Conservation (phyloP, 768 basidiomycete species). For the Pisolithus marmoratus region DNA sequence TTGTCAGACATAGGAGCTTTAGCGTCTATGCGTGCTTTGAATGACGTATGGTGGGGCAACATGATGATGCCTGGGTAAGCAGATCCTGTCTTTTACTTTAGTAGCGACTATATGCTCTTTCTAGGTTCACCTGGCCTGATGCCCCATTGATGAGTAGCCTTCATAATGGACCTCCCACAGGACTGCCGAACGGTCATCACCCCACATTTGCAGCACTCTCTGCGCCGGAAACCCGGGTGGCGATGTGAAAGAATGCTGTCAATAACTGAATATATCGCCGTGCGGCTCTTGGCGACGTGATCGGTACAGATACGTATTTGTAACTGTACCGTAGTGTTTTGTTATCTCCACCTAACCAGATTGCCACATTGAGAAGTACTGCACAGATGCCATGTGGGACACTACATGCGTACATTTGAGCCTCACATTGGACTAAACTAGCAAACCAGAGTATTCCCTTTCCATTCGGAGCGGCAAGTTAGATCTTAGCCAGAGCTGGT, state of each 20-base stretch:
- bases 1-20: conserved; percentile 48
- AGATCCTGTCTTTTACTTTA: neutral
- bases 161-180: conserved; percentile 9
- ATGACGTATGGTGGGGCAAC: conserved; percentile 68
- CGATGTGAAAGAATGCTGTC: conserved; percentile 11
- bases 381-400: too few relatives aligned
- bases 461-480: too few relatives aligned
- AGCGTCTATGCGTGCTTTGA: conserved; percentile 68
- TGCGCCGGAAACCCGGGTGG: conserved; percentile 18
- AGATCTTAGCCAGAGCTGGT: too few relatives aligned
- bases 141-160: conserved; percentile 19
- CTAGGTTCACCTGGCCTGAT: conserved; percentile 30
- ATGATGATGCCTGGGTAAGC: conserved; percentile 83
- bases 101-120: neutral
- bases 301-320: too few relatives aligned
- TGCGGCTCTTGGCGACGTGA: too few relatives aligned
- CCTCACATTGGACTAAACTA: too few relatives aligned
- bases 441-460: too few relatives aligned
- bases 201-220: conserved; percentile 16
- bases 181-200: conserved; percentile 13
- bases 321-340: too few relatives aligned
- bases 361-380: too few relatives aligned
- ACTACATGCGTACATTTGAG: too few relatives aligned
- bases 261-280: too few relatives aligned
- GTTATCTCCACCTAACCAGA: too few relatives aligned